Base-by-base conservation (phyloP, 345 rosid genomes). In the Raphanus sativus region DNA sequence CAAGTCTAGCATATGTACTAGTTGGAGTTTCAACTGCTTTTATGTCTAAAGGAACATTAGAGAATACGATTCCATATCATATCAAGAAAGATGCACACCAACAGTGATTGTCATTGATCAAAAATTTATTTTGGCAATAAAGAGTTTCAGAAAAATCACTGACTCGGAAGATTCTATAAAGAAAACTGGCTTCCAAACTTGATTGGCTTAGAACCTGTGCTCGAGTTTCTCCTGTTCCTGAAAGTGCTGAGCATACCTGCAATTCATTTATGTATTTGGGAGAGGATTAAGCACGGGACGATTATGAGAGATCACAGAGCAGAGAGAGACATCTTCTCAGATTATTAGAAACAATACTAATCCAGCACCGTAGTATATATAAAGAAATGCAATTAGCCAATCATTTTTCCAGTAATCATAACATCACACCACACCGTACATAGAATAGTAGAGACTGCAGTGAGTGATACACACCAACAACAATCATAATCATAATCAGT, bases 141-240 rank as follows among this genome's bases (percentile, higher is more conserved):
- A 0, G 28, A 4, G 70, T 67, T 77, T 55, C 63, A 45, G 71
- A 38, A 64, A 54, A 38, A 29, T 13, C 66, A 38, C 76, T 21
- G 67, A 65, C 67, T 29, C 81, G 1, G 38, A 45, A 24, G 62
- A 65, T 17, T 71, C 7, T 45, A 9, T 1, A 5, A 38, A 26
- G 70, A 21, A 29, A 29, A 8, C 4, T 42, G 60, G 36, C 66
- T 38, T 58, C 3, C 21, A 24, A 15, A 71, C 21, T 38, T 40
- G 8, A 75, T 42, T 11, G 52, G 63, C 50, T 88, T 78, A 86
- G 81, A 77, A 86, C 75, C 91, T 84, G 77, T 88, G 87, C 50
- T 80, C 84, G 70, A 86, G 45, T 79, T 88, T 88, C 88, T 88
- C 89, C 67, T 88, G 81, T 76, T 86, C 89, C 82, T 82, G 50